These are phyloP conservation scores for Kwoniella shandongensis DNA, from an alignment of 768 basidiomycete species.

Conservation along the genomic window DNA sequence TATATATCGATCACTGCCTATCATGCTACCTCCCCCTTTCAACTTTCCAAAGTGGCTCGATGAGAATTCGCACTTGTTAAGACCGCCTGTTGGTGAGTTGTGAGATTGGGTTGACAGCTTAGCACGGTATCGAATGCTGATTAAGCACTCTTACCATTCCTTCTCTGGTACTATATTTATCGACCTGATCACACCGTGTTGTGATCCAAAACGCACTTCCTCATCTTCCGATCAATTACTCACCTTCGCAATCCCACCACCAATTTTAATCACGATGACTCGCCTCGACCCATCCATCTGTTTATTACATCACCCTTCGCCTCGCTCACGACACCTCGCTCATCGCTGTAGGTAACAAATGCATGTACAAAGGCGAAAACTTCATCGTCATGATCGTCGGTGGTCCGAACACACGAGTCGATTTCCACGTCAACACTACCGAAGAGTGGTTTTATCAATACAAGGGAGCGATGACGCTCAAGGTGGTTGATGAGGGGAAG, in stretches of 20 bases:
- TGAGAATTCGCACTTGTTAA: slow-evolving; percentile 73
- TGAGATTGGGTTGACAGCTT: too few relatives aligned
- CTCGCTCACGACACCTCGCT: background rate
- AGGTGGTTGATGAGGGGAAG: slow-evolving; percentile 63
- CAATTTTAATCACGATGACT: background rate
- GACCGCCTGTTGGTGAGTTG: slow-evolving; percentile 91
- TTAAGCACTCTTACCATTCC: background rate
- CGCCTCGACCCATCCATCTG: background rate
- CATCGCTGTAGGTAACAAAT: slow-evolving; percentile 44
- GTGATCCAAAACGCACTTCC: too few relatives aligned
- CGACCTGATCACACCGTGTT: too few relatives aligned
- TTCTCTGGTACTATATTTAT: too few relatives aligned
- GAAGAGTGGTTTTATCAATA: slow-evolving; percentile 99
- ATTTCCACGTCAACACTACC: slow-evolving; percentile 94
- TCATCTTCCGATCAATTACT: background rate
- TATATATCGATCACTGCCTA: slow-evolving; percentile 44
- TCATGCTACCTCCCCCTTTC: slow-evolving; percentile 77
- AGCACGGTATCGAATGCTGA: too few relatives aligned
- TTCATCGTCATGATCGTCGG: slow-evolving; percentile 95
- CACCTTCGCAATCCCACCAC: background rate
- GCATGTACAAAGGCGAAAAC: slow-evolving; percentile 66
- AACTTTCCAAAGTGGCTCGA: slow-evolving; percentile 87
- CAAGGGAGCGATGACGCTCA: slow-evolving; percentile 87
- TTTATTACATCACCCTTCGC: background rate
- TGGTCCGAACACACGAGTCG: slow-evolving; percentile 89